Conservation (phyloP, 345 rosid genomes). For the Brassica rapa region DNA sequence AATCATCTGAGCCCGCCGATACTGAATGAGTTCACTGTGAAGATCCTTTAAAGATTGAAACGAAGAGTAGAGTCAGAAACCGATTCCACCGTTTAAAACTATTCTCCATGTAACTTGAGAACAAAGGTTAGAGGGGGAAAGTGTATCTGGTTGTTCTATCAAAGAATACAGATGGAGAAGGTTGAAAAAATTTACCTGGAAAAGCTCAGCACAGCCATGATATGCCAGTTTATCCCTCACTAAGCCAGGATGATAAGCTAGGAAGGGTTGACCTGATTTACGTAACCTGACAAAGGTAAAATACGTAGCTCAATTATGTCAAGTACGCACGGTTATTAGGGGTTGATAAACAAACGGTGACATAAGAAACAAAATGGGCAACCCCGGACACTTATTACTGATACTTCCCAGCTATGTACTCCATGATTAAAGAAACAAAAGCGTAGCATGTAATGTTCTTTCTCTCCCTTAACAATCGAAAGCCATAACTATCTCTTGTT, state of each 20-base stretch:
- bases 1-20: slow-evolving; percentile 87
- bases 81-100: slow-evolving; percentile 1
- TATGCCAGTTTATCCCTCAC: slow-evolving; percentile 81
- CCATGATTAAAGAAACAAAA: slow-evolving; percentile 4
- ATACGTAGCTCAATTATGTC: slow-evolving; percentile 25
- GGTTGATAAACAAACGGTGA: not conserved
- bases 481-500: not conserved
- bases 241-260: slow-evolving; percentile 90
- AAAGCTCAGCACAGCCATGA: slow-evolving; percentile 98
- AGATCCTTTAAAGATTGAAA: slow-evolving; percentile 62
- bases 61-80: slow-evolving; percentile 34
- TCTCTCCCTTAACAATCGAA: not conserved
- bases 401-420: slow-evolving; percentile 20
- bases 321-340: not conserved
- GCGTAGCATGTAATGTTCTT: slow-evolving; percentile 8
- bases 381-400: not conserved
- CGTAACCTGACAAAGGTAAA: slow-evolving; percentile 59
- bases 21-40: slow-evolving; percentile 93
- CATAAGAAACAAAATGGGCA: slow-evolving; percentile 2
- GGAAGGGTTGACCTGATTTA: slow-evolving; percentile 75
- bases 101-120: slow-evolving; percentile 24
- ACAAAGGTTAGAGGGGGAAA: slow-evolving; percentile 12
- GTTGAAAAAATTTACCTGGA: slow-evolving; percentile 60
- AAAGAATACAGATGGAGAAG: slow-evolving; percentile 26
- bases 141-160: slow-evolving; percentile 11